Percentiles rank a stretch among this genome's conserved stretches.
Evolutionary conservation across 768 basidiomycete species (phyloP).

Genomic region (Boletus eberwhitei): DNA sequence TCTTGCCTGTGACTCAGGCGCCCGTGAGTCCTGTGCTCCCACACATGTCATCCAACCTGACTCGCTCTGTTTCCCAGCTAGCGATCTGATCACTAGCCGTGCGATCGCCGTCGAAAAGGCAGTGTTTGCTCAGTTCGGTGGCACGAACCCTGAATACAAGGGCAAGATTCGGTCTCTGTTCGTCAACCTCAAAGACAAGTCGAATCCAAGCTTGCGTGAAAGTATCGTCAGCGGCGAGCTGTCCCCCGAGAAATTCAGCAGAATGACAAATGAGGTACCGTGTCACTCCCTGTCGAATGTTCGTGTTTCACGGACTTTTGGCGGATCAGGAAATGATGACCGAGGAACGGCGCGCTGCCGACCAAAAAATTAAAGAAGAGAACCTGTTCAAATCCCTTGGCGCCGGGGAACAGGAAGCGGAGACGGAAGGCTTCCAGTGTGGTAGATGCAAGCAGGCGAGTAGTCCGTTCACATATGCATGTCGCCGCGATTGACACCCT

Average conservation of each 20-base stretch:
- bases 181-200: constrained; percentile 94
- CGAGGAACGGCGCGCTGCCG: constrained; percentile 82
- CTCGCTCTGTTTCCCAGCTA: constrained; percentile 41
- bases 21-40: constrained; percentile 57
- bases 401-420: constrained; percentile 85
- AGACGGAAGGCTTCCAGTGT: constrained; percentile 98
- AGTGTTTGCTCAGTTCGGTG: constrained; percentile 45
- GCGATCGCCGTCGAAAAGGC: constrained; percentile 72
- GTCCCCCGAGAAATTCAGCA: constrained; percentile 61
- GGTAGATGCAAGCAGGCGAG: constrained; percentile 85
- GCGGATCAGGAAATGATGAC: constrained; percentile 86
- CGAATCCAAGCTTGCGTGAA: constrained; percentile 83
- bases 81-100: constrained; percentile 61
- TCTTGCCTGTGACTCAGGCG: constrained; percentile 78
- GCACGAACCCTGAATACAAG: constrained; percentile 54
- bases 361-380: constrained; percentile 75
- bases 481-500: background rate
- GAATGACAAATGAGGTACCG: constrained; percentile 75
- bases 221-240: constrained; percentile 83
- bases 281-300: background rate
- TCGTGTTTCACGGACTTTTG: background rate
- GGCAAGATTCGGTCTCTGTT: constrained; percentile 83
- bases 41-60: constrained; percentile 4
- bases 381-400: constrained; percentile 91
- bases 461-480: background rate